Evolutionary conservation across 2,329 filamentous ascomycete genomes (phyloP), one percentile per base, ranked within the genome.

Genomic region (Capronia americana): DNA sequence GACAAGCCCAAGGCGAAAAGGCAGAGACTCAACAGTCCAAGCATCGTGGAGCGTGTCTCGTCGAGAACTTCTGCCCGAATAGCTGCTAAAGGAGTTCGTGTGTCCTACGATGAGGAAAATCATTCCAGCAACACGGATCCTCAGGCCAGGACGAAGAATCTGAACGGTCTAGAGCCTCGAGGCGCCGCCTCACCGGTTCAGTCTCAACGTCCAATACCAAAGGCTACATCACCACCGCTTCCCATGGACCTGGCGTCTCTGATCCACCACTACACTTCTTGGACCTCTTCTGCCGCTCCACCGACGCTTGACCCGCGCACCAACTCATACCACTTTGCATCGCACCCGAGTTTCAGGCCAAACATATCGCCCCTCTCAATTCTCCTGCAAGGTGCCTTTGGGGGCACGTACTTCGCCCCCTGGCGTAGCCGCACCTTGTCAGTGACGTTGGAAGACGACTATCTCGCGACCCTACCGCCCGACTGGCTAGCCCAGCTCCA

Each of bases 311-410:
- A 82, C 62, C 73, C 74, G 0, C 11, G 20, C 32, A 69, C 75
- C n/a, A 80, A 78, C 6, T 78, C 74, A 0, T 83, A 84, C 66
- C 81, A 82, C 67, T 86, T 86, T 73, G 64, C 64, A 10, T 77
- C 76, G 6, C 78, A 81, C 64, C 80, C 79, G 0, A 69, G 69
- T 28, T 86, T 86, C 72, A 77, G 73, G 1, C 84, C 84, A 2
- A 86, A 86, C 72, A 86, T 85, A 69, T 83, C 82, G 0, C 84
- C 84, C 4, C 79, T 81, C 61, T 81, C 82, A 62, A 81, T 86
- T 69, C 77, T 86, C 12, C 78, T 81, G 23, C 82, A 86, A 74
- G 84, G 84, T 54, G 79, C 78, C 63, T 86, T 86, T 69, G 84
- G 84, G 11, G 84, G 84, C 17, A 79, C 78, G 0, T 86, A 85